phyloP scores from a whole-genome alignment of 176 grass and related monocot genomes.

The Oryza brachyantha region DNA sequence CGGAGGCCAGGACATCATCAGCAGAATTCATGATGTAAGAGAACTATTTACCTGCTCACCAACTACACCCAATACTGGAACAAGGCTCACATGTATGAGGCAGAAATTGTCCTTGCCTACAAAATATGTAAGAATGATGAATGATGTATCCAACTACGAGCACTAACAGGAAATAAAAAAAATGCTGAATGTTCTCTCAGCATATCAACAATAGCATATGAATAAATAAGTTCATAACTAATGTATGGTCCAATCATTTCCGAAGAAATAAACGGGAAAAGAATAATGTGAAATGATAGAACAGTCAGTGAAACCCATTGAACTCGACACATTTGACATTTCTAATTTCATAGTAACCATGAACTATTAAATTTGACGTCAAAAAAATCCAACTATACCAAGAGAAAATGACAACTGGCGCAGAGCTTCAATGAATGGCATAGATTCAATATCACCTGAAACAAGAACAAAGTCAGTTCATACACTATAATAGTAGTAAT shows the following conservation, averaged over 20 bases:
- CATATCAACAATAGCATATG: neutral
- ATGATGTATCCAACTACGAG: neutral
- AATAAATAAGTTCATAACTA: constrained; percentile 1
- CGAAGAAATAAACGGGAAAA: constrained; percentile 20
- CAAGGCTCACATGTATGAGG: constrained; percentile 97
- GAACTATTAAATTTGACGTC: neutral
- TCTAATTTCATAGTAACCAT: neutral
- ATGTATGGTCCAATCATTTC: neutral
- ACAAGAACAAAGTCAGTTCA: constrained; percentile 16
- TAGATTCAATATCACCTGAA: constrained; percentile 99
- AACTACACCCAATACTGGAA: constrained; percentile 90
- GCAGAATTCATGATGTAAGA: constrained; percentile 10
- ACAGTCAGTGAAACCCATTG: neutral
- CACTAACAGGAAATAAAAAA: neutral
- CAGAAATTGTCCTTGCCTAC: constrained; percentile 96
- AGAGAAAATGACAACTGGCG: constrained; percentile 95
- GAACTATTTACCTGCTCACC: constrained; percentile 92
- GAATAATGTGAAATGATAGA: neutral
- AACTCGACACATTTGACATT: neutral
- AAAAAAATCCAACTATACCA: constrained; percentile 49
- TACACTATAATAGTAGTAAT: neutral
- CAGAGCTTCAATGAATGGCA: constrained; percentile 99
- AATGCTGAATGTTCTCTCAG: neutral
- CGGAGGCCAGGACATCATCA: neutral
- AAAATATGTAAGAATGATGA: constrained; percentile 34